These are phyloP conservation scores for Pleurotus salmoneostramineus DNA, from an alignment of 768 basidiomycete species.

Conservation along the genomic window DNA sequence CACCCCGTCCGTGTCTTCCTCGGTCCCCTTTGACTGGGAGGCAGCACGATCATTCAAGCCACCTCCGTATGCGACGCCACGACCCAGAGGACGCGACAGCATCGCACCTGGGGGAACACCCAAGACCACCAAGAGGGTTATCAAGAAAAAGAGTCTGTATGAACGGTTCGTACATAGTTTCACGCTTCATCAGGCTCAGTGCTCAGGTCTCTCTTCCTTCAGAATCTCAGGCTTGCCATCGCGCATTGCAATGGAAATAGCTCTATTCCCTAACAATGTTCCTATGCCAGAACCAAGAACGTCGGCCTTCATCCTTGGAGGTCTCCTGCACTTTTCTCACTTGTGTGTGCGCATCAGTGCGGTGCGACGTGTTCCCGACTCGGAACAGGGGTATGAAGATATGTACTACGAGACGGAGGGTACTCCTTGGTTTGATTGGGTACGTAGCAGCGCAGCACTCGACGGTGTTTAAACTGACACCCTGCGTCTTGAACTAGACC, in stretches of 20 bases:
- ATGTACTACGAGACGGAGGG: slow-evolving; percentile 66
- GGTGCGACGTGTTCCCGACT: slow-evolving; percentile 51
- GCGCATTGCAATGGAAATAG: slow-evolving; percentile 71
- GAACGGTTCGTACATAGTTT: slow-evolving; percentile 42
- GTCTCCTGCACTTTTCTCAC: slow-evolving; percentile 62
- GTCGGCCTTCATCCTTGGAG: slow-evolving; percentile 64
- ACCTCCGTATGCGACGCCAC: slow-evolving; percentile 69
- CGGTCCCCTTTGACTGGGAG: slow-evolving; percentile 83
- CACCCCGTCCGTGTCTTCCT: slow-evolving; percentile 73
- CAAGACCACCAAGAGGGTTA: slow-evolving; percentile 37
- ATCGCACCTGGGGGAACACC: slow-evolving; percentile 24
- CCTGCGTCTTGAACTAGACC: slow-evolving; percentile 38
- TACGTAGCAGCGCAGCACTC: slow-evolving; percentile 24
- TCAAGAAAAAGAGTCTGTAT: slow-evolving; percentile 62
- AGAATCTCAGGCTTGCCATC: slow-evolving; percentile 60
- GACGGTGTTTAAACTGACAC: not conserved
- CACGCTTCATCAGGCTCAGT: not conserved
- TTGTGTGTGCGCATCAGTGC: slow-evolving; percentile 61
- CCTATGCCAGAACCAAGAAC: slow-evolving; percentile 67
- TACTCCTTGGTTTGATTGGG: slow-evolving; percentile 79
- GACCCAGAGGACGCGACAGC: slow-evolving; percentile 33
- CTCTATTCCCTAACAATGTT: slow-evolving; percentile 77
- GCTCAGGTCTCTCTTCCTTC: not conserved
- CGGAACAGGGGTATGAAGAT: slow-evolving; percentile 77
- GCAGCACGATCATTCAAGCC: slow-evolving; percentile 69